A percentile compares a stretch with the other conserved stretches of the same genome.
These are phyloP conservation scores for Oropetium thomaeum DNA, from an alignment of 176 grass and related monocot genomes.

Conservation along the genomic window DNA sequence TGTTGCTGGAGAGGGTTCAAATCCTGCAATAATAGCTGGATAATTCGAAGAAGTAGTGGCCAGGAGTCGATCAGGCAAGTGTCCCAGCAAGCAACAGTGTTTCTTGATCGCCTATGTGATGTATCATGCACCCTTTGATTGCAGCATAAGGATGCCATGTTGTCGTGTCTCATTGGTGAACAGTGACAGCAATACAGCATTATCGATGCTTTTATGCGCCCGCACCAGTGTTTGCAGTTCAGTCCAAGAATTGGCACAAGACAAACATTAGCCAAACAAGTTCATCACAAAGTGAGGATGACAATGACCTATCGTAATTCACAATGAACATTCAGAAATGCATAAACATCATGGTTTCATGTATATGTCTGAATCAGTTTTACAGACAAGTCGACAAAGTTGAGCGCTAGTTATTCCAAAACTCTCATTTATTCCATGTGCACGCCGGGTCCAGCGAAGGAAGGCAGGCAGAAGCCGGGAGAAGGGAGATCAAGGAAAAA, in stretches of 20 bases:
- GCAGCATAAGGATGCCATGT: background rate
- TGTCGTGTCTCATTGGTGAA: background rate
- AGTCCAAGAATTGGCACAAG: background rate
- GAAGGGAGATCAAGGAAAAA: slow-evolving; percentile 21
- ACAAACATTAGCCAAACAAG: background rate
- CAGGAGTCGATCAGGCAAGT: background rate
- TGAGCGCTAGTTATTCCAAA: slow-evolving; percentile 46
- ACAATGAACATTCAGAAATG: slow-evolving; percentile 10
- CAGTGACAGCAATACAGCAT: no score
- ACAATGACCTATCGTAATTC: background rate
- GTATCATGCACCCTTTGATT: background rate
- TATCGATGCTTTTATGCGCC: background rate
- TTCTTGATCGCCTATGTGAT: background rate
- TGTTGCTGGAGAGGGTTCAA: slow-evolving; percentile 1
- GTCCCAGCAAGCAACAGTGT: background rate
- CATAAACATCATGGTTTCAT: slow-evolving; percentile 24
- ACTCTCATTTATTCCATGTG: slow-evolving; percentile 41
- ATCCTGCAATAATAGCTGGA: slow-evolving; percentile 7
- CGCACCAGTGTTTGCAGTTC: background rate
- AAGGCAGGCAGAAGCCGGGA: slow-evolving; percentile 20
- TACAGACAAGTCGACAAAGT: slow-evolving; percentile 53
- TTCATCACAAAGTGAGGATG: background rate
- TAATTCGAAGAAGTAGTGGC: background rate
- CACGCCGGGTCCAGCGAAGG: slow-evolving; percentile 34
- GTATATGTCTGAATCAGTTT: slow-evolving; percentile 33